Evolutionary conservation across 2,329 filamentous ascomycete genomes (phyloP).

Genomic region (Fusarium fracticaudum): DNA sequence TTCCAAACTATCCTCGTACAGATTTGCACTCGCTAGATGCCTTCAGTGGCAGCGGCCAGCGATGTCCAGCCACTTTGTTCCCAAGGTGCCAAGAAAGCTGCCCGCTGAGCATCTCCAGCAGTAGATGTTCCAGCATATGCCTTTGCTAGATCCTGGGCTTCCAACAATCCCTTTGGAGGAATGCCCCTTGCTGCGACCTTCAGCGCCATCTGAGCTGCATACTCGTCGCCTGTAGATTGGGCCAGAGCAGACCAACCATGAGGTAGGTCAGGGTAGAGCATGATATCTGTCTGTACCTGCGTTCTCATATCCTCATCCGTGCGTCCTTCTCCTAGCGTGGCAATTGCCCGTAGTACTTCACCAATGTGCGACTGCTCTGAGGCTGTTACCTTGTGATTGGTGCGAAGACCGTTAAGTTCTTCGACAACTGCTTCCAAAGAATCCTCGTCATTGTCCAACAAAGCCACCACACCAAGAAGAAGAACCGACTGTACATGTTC

Average conservation of each 20-base stretch:
- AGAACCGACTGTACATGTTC: constrained; percentile 83
- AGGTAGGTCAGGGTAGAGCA: constrained; percentile 82
- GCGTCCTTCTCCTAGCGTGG: constrained; percentile 62
- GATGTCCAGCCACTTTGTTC: constrained; percentile 70
- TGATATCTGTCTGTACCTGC: constrained; percentile 79
- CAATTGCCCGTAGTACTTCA: constrained; percentile 79
- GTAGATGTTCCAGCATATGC: constrained; percentile 80
- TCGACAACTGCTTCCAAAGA: constrained; percentile 81
- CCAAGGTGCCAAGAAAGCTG: constrained; percentile 87
- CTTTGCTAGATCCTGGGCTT: constrained; percentile 73
- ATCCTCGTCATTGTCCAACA: constrained; percentile 82
- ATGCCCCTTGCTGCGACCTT: constrained; percentile 79
- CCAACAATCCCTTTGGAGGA: constrained; percentile 75
- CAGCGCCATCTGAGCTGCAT: constrained; percentile 79
- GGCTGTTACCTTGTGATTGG: constrained; percentile 69
- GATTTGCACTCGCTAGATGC: constrained; percentile 8
- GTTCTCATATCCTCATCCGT: constrained; percentile 62
- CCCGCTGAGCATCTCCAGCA: constrained; percentile 78
- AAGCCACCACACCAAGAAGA: constrained; percentile 83
- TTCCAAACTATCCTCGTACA: neutral
- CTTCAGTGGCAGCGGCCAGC: constrained; percentile 51
- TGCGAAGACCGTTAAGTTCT: constrained; percentile 78
- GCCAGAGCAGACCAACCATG: constrained; percentile 84
- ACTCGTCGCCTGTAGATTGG: constrained; percentile 62
- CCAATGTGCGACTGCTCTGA: constrained; percentile 76